These are phyloP conservation scores for Lyophyllum semitale DNA, from an alignment of 768 basidiomycete genomes.

Conservation along the genomic window DNA sequence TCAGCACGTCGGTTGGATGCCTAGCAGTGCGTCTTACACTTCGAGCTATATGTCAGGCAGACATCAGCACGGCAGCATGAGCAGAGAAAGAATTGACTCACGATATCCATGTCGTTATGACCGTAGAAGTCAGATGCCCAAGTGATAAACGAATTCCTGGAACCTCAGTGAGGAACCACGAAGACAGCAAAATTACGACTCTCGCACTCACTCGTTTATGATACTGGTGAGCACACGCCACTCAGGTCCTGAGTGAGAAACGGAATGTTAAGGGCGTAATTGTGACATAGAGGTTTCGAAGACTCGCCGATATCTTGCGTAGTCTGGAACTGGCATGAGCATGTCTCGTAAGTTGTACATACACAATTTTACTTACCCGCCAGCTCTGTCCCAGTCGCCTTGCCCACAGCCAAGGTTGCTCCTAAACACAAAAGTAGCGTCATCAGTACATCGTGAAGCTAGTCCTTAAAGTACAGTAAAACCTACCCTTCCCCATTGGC, in stretches of 20 bases:
- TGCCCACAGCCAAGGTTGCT: constrained; percentile 55
- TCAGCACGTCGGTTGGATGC: not conserved
- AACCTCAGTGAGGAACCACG: not conserved
- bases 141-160: constrained; percentile 69
- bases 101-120: constrained; percentile 73
- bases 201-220: constrained; percentile 53
- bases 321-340: constrained; percentile 37
- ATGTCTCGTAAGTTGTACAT: not conserved
- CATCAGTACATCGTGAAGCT: not conserved
- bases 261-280: not conserved
- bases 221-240: constrained; percentile 60
- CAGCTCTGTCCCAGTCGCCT: constrained; percentile 62
- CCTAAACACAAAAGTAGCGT: constrained; percentile 30
- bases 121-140: constrained; percentile 67
- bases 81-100: constrained; percentile 23
- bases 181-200: not conserved
- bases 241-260: constrained; percentile 23
- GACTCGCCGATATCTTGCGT: constrained; percentile 47
- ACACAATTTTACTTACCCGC: constrained; percentile 43
- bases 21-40: constrained; percentile 37
- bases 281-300: no score
- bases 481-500: constrained; percentile 67
- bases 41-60: constrained; percentile 40
- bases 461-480: no score
- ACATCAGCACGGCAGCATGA: not conserved